Evolutionary conservation across 257 asterid genomes (phyloP).

Genomic region (Eustoma russellianum): DNA sequence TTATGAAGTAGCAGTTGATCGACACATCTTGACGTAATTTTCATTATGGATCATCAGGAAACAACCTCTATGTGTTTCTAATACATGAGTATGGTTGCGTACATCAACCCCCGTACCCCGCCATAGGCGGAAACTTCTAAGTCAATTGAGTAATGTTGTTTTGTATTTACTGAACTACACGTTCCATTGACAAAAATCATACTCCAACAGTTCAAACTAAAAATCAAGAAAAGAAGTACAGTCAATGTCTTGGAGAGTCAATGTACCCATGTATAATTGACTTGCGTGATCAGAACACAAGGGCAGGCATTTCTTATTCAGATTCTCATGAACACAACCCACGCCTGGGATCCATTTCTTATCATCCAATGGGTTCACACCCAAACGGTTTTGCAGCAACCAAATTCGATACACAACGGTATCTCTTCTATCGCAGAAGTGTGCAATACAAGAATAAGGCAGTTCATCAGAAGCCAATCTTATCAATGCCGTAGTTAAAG

Average conservation of each 20-base stretch:
- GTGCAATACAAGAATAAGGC: constrained; percentile 47
- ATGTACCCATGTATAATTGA: constrained; percentile 70
- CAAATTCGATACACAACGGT: constrained; percentile 49
- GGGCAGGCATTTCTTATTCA: constrained; percentile 64
- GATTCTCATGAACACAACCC: constrained; percentile 48
- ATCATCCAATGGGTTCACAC: constrained; percentile 19
- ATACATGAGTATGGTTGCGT: too few species aligned
- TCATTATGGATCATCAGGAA: too few species aligned
- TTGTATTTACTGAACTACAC: too few species aligned
- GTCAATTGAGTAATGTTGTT: too few species aligned
- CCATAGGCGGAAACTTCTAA: too few species aligned
- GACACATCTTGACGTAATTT: too few species aligned
- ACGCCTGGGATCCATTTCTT: constrained; percentile 32
- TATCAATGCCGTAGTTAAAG: constrained; percentile 45
- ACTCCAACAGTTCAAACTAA: constrained; percentile 12
- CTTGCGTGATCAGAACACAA: constrained; percentile 54
- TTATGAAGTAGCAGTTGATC: too few species aligned
- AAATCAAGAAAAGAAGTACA: constrained; percentile 40
- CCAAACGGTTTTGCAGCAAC: constrained; percentile 36
- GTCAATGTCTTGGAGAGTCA: constrained; percentile 70
- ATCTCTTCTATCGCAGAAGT: constrained; percentile 53
- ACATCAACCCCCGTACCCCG: too few species aligned
- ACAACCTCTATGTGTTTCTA: too few species aligned
- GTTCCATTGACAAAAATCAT: too few species aligned
- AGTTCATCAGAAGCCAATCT: constrained; percentile 69